A percentile compares a stretch with the other conserved stretches of the same genome.
Evolutionary conservation across 768 basidiomycete species (phyloP).

Genomic region (Phylloporus sp.): DNA sequence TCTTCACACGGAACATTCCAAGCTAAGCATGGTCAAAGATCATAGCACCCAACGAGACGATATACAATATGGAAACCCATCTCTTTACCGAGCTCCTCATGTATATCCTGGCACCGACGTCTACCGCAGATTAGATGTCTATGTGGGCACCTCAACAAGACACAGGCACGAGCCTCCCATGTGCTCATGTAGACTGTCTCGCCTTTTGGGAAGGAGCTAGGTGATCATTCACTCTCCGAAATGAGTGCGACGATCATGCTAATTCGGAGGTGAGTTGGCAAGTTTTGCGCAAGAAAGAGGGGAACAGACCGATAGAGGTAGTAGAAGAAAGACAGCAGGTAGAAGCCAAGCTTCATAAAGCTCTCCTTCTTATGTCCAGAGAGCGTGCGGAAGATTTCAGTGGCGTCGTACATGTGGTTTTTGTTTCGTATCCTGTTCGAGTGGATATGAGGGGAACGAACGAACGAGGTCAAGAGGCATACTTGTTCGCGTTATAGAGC

Average conservation of each 20-base stretch:
- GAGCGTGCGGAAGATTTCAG: slow-evolving; percentile 96
- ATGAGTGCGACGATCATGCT: slow-evolving; percentile 89
- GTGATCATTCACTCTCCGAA: slow-evolving; percentile 60
- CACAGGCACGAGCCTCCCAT: slow-evolving; percentile 2
- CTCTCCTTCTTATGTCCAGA: slow-evolving; percentile 93
- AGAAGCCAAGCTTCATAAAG: slow-evolving; percentile 92
- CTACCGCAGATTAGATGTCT: slow-evolving; percentile 16
- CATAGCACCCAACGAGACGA: slow-evolving; percentile 20
- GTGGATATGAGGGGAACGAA: background rate
- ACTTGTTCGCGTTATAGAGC: slow-evolving; percentile 93
- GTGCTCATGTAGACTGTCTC: background rate
- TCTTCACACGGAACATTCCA: background rate
- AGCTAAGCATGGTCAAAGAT: slow-evolving; percentile 9
- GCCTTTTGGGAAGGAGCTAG: background rate
- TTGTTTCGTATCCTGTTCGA: slow-evolving; percentile 75
- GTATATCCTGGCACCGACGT: slow-evolving; percentile 11
- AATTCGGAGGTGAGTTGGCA: background rate
- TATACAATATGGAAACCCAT: slow-evolving; percentile 13
- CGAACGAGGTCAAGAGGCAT: slow-evolving; percentile 28
- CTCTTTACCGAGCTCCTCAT: slow-evolving; percentile 1
- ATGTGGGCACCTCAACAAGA: slow-evolving; percentile 14
- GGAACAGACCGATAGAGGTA: slow-evolving; percentile 77
- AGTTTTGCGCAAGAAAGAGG: background rate
- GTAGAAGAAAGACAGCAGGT: slow-evolving; percentile 87
- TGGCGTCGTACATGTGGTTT: slow-evolving; percentile 98